Base-by-base conservation (phyloP, 106 monocot species). In the Gastrodia elata region DNA sequence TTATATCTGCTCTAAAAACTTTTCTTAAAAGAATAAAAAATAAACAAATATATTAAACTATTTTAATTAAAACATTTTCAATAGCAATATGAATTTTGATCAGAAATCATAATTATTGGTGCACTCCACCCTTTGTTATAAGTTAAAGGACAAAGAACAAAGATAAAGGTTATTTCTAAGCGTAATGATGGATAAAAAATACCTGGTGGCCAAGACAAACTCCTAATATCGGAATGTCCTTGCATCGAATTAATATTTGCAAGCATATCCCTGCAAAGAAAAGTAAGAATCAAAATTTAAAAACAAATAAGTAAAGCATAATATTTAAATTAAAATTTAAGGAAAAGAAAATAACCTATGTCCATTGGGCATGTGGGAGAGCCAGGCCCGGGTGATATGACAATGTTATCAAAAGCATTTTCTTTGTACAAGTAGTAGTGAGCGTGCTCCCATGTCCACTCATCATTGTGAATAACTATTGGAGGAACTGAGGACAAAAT, bases 121-220 rank as follows among this genome's bases (percentile, higher is more conserved):
- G 61, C 61, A 28, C 11, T 61, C 33, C 67, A 67, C 18, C 61
- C 61, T 61, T 32, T 32, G 0, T 32, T 10, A 13, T 61, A 61
- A 61, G 61, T 30, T 28, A 61, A 52, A 52, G 37, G 5, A 67
- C 35, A 38, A 14, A 34, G 36, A 18, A 13, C 4, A 69, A 40
- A 27, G 13, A 40, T 24, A 41, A 40, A 24, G n/a, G 3, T 52
- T n/a, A 18, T 2, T 13, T 24, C 13, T 15, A n/a, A 68, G 25
- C 39, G 25, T 39, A 68, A 22, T 24, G 6, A 40, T 69, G 40
- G 26, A 25, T 39, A 39, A 68, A 49, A 82, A 75, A 26, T 20
- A 91, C 98, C 91, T 98, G 98, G 73, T 98, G 98, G 38, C 93
- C 98, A 74, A 98, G 98, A 75, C 98, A 98, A 32, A 98, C 93